Percentiles rank a stretch among this genome's conserved stretches.
These are phyloP conservation scores for Populus hybrid DNA, from an alignment of 441 rosid genomes.

Conservation along the genomic window DNA sequence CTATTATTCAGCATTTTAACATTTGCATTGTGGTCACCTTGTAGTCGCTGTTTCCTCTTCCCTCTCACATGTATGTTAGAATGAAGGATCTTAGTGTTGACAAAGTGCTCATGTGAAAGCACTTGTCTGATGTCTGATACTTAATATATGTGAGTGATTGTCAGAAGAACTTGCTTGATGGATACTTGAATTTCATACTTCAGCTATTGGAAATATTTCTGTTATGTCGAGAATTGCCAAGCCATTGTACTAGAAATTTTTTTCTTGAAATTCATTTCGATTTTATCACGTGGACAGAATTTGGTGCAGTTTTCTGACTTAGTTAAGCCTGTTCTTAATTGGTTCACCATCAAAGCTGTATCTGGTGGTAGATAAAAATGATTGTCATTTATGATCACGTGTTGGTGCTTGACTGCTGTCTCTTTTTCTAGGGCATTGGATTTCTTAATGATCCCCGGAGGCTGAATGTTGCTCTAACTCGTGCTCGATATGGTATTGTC, in stretches of 20 bases:
- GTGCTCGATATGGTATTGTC: slow-evolving; percentile 98
- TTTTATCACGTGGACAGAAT: background rate
- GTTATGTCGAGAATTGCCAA: background rate
- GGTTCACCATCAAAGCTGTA: background rate
- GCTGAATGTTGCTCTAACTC: slow-evolving; percentile 97
- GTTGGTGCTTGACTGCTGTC: slow-evolving; percentile 17
- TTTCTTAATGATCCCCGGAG: slow-evolving; percentile 99
- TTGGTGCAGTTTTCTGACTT: background rate
- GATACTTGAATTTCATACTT: background rate
- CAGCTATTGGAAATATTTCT: background rate
- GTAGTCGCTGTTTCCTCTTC: background rate
- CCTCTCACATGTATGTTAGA: background rate
- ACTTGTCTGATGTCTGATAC: background rate
- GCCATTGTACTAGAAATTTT: background rate
- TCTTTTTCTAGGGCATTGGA: slow-evolving; percentile 84
- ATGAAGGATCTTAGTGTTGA: background rate
- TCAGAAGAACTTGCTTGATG: background rate
- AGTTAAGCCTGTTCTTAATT: background rate
- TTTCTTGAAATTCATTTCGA: background rate
- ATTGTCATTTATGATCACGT: background rate
- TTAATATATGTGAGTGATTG: background rate
- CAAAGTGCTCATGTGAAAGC: background rate
- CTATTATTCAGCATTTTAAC: background rate
- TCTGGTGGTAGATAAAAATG: background rate
- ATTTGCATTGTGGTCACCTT: background rate